Evolutionary conservation across 2,329 filamentous ascomycete species (phyloP).

Genomic region (Metarhizium brunneum): DNA sequence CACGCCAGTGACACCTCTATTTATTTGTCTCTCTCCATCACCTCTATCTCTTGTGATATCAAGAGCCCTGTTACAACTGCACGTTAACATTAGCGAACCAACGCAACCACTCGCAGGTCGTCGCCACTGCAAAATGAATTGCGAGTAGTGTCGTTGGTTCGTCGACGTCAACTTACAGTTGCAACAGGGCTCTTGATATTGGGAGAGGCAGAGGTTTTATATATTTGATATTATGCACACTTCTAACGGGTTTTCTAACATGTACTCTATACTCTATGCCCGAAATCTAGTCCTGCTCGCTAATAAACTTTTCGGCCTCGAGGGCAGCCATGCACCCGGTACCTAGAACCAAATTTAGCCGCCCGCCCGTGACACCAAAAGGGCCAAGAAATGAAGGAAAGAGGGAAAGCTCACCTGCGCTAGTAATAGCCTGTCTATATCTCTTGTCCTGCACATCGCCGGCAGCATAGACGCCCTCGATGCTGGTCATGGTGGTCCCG

Average conservation of each 20-base stretch:
- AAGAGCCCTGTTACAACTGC: too few species aligned
- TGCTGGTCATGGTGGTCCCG: constrained; percentile 77
- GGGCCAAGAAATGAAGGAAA: neutral
- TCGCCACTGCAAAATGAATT: too few species aligned
- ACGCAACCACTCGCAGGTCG: too few species aligned
- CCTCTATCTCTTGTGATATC: too few species aligned
- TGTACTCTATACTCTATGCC: constrained; percentile 1
- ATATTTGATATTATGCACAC: neutral
- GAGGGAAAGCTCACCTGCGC: constrained; percentile 60
- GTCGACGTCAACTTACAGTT: too few species aligned
- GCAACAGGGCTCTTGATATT: too few species aligned
- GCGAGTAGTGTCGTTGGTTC: too few species aligned
- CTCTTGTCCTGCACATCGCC: constrained; percentile 98
- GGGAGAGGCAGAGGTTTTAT: neutral
- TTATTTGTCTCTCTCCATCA: too few species aligned
- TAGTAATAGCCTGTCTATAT: constrained; percentile 96
- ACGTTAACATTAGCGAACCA: too few species aligned
- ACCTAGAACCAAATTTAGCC: constrained; percentile 37
- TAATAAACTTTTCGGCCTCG: constrained; percentile 88
- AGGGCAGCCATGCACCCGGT: constrained; percentile 93
- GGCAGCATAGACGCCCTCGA: constrained; percentile 90
- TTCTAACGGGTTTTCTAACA: neutral
- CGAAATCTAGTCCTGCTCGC: constrained; percentile 53
- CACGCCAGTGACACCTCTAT: too few species aligned
- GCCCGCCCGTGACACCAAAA: neutral